Conservation (phyloP, 2,329 filamentous ascomycete genomes). For the Westerdykella aurantiaca region DNA sequence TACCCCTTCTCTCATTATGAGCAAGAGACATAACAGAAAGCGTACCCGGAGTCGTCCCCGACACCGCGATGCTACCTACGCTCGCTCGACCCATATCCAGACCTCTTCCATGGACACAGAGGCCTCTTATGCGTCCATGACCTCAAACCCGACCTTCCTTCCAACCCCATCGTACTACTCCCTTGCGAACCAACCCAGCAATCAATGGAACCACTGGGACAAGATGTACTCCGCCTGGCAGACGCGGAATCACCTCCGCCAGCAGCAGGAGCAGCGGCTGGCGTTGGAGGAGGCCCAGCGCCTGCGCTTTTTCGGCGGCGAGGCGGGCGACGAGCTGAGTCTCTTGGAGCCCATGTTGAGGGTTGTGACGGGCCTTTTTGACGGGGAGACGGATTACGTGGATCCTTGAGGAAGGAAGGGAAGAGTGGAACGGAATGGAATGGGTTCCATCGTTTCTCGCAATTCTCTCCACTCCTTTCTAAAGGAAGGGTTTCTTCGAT, state of each 20-base stretch:
- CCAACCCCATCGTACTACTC: conserved; percentile 6
- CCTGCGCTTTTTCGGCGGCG: conserved; percentile 42
- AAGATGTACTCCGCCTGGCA: conserved; percentile 36
- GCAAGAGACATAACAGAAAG: conserved; percentile 42
- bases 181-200: conserved; percentile 13
- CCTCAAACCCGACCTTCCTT: too few species aligned
- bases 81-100: conserved; percentile 22
- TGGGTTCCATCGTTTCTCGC: not conserved
- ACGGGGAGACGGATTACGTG: conserved; percentile 42
- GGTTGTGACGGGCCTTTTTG: conserved; percentile 43
- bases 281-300: conserved; percentile 30
- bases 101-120: conserved; percentile 27
- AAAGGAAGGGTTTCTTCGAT: conserved; percentile 1
- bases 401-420: conserved; percentile 28
- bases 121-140: conserved; percentile 17
- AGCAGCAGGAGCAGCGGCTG: conserved; percentile 24
- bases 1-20: conserved; percentile 21
- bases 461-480: conserved; percentile 4
- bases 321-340: conserved; percentile 38
- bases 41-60: conserved; percentile 40
- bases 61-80: conserved; percentile 30
- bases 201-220: conserved; percentile 38
- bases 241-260: conserved; percentile 17
- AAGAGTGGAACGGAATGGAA: conserved; percentile 6
- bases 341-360: conserved; percentile 44